Percentiles rank a stretch among this genome's conserved stretches.
Conservation (phyloP, 2,329 filamentous ascomycete species). For the Colletotrichum sojae region DNA sequence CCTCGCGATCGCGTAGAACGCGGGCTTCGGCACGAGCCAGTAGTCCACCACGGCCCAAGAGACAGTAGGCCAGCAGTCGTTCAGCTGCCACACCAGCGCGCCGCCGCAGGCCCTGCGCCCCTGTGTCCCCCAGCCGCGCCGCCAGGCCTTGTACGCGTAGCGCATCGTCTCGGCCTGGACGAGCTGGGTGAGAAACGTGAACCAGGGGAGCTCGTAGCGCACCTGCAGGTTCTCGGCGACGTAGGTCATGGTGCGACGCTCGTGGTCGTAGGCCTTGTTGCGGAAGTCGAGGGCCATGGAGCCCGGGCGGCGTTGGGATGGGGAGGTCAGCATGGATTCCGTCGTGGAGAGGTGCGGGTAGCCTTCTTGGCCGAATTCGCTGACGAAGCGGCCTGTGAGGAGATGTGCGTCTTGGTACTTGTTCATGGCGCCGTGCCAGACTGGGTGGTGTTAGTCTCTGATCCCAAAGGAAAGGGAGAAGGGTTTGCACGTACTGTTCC, state of each 20-base stretch:
- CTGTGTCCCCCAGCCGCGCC: conserved; percentile 73
- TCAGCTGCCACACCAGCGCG: conserved; percentile 78
- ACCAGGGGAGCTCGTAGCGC: conserved; percentile 74
- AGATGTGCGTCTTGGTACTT: conserved; percentile 83
- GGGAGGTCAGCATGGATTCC: conserved; percentile 71
- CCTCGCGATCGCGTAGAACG: conserved; percentile 57
- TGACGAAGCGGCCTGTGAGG: conserved; percentile 82
- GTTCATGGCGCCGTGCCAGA: conserved; percentile 85
- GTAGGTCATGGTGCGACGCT: conserved; percentile 81
- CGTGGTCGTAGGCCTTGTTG: conserved; percentile 86
- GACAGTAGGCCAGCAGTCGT: conserved; percentile 78
- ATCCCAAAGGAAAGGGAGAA: not conserved
- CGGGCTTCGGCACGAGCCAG: conserved; percentile 39
- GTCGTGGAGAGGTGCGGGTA: conserved; percentile 83
- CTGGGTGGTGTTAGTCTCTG: conserved; percentile 41
- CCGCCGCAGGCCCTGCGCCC: conserved; percentile 73
- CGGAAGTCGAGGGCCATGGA: conserved; percentile 84
- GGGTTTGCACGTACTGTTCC: conserved; percentile 65
- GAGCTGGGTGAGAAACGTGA: conserved; percentile 78
- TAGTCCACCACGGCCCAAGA: conserved; percentile 72
- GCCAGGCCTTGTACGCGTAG: conserved; percentile 69
- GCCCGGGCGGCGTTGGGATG: conserved; percentile 72
- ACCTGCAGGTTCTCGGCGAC: conserved; percentile 79
- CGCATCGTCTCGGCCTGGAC: conserved; percentile 68
- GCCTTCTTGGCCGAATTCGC: conserved; percentile 87